These are phyloP conservation scores for Lecanicillium sp. DNA, from an alignment of 2,329 filamentous ascomycete genomes.

Conservation along the genomic window DNA sequence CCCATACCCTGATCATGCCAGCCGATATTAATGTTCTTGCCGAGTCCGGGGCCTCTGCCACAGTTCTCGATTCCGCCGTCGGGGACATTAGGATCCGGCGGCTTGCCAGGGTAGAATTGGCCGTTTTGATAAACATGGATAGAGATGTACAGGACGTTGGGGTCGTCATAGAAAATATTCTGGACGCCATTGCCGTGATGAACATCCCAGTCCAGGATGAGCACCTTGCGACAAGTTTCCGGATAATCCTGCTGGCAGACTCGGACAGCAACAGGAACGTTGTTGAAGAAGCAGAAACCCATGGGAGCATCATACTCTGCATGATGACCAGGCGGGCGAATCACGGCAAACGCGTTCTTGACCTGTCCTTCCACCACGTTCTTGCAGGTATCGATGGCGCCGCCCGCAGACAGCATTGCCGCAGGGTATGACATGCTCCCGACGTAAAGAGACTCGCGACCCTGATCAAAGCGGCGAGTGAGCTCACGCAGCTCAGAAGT, in stretches of 20 bases:
- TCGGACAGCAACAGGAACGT: constrained; percentile 85
- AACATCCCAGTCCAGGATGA: constrained; percentile 89
- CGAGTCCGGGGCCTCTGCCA: constrained; percentile 45
- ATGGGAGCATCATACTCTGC: constrained; percentile 80
- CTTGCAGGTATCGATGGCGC: constrained; percentile 91
- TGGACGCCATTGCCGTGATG: constrained; percentile 87
- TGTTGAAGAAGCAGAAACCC: constrained; percentile 98
- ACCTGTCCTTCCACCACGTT: constrained; percentile 74
- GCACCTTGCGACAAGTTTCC: constrained; percentile 73
- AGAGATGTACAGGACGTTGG: constrained; percentile 93
- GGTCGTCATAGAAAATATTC: constrained; percentile 90
- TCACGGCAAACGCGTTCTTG: constrained; percentile 93
- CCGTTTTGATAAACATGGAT: constrained; percentile 83
- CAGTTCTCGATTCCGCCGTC: constrained; percentile 56
- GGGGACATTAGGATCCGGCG: constrained; percentile 47
- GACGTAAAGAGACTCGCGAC: constrained; percentile 73
- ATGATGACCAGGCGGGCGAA: constrained; percentile 91
- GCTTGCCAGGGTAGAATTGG: constrained; percentile 71
- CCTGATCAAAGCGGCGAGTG: constrained; percentile 52
- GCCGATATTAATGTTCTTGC: constrained; percentile 59
- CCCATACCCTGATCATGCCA: constrained; percentile 75
- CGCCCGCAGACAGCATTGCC: constrained; percentile 77
- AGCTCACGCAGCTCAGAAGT: constrained; percentile 61
- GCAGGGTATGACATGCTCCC: constrained; percentile 75
- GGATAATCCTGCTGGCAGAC: constrained; percentile 79